These are phyloP conservation scores for Begonia loranthoides DNA, from an alignment of 306 rosid species.

Conservation along the genomic window DNA sequence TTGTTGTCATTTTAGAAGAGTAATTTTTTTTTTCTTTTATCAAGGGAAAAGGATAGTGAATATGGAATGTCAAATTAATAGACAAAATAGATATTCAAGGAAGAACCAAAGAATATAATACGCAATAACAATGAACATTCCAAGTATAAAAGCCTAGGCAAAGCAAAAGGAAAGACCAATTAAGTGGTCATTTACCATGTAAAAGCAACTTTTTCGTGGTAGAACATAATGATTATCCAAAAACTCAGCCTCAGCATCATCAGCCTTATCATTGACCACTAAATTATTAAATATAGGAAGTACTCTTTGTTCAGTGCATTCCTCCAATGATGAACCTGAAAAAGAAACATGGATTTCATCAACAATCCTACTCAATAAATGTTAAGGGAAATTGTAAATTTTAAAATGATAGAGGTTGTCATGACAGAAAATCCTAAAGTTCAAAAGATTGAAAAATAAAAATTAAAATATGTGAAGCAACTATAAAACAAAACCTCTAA, in stretches of 20 bases:
- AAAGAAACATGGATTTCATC: constrained; percentile 8
- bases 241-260: constrained; percentile 66
- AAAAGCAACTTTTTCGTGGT: constrained; percentile 65
- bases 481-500: no score
- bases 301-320: constrained; percentile 23
- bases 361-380: no score
- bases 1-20: no score
- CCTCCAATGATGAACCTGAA: constrained; percentile 28
- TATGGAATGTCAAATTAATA: no score
- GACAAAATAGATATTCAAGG: no score
- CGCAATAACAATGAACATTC: neutral
- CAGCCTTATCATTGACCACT: constrained; percentile 49
- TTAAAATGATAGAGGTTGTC: neutral
- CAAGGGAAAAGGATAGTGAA: no score
- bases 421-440: neutral
- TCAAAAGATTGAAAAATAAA: no score
- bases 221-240: constrained; percentile 34
- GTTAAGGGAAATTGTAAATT: neutral
- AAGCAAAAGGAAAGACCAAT: neutral
- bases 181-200: constrained; percentile 47
- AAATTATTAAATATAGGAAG: constrained; percentile 50
- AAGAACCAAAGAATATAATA: no score
- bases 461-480: no score
- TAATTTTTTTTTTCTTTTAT: no score
- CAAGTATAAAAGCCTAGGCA: neutral